Base-by-base conservation (phyloP, 2,329 filamentous ascomycete genomes). In the Xylaria sp. region DNA sequence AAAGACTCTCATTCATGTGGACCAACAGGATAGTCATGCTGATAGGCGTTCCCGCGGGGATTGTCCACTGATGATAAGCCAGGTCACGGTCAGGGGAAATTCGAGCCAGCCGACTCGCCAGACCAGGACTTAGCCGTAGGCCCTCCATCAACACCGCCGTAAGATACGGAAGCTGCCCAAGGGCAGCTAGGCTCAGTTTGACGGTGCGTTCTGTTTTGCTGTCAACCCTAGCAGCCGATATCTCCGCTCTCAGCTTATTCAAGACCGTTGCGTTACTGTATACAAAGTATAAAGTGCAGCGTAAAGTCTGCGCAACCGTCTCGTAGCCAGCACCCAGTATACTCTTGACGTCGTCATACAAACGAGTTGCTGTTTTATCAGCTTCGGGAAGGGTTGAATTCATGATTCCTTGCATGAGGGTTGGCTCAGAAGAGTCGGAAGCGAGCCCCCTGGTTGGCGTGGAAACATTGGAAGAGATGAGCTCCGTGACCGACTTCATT, bases 141-240 rank as follows among this genome's bases (percentile, higher is more conserved):
- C 74, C 71, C 59, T 82, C 78, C 26, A 69, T 74, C 13, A 81
- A 63, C 0, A 77, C 71, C 0, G 77, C 74, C 6, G 72, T 70
- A 4, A 80, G 67, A 56, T 78, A 79, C 0, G 66, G 66, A 7
- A 72, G 54, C 41, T 59, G 48, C 29, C 62, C 57, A 4, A 62
- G 47, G 4, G 9, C 44, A 20, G 47, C 48, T 11, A 57, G 18
- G 3, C n/a, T n/a, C n/a, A n/a, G n/a, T n/a, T n/a, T n/a, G n/a
- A n/a, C n/a, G n/a, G n/a, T n/a, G n/a, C n/a, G n/a, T n/a, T n/a
- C n/a, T n/a, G n/a, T n/a, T n/a, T n/a, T n/a, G n/a, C n/a, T n/a
- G n/a, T n/a, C n/a, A n/a, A n/a, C n/a, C n/a, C n/a, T n/a, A n/a
- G n/a, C n/a, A n/a, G n/a, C n/a, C n/a, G n/a, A n/a, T n/a, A n/a